Evolutionary conservation across 495 filamentous ascomycete genomes (phyloP).

Genomic region (Chaetomium tenue): DNA sequence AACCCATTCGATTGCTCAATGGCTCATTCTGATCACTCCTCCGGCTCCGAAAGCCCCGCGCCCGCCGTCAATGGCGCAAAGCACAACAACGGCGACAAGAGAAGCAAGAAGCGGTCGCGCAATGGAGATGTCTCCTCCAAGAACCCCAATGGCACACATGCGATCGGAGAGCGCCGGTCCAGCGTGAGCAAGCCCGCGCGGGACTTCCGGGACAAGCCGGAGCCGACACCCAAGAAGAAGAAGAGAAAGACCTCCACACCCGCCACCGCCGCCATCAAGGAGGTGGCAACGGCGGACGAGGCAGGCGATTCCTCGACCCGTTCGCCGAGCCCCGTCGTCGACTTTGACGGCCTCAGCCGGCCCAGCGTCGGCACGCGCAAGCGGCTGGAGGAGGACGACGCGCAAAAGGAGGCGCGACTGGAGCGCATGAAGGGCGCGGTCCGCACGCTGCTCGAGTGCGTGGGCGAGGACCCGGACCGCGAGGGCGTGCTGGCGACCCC

Average conservation of each 20-base stretch:
- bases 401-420: conserved; percentile 67
- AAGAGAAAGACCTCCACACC: conserved; percentile 35
- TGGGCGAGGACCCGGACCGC: conserved; percentile 91
- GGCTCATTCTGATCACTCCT: conserved; percentile 23
- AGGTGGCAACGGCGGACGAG: conserved; percentile 20
- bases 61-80: conserved; percentile 23
- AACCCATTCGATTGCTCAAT: conserved; percentile 15
- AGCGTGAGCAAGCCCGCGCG: conserved; percentile 67
- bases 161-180: conserved; percentile 40
- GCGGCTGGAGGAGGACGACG: conserved; percentile 72
- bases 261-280: conserved; percentile 9
- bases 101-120: conserved; percentile 25
- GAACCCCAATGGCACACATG: conserved; percentile 26
- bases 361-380: conserved; percentile 75
- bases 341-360: conserved; percentile 73
- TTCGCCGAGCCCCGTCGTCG: conserved; percentile 63
- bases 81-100: conserved; percentile 12
- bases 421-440: conserved; percentile 81
- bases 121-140: conserved; percentile 7
- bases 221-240: conserved; percentile 41
- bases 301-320: conserved; percentile 33
- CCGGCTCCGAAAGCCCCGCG: conserved; percentile 31
- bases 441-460: conserved; percentile 86
- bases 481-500: conserved; percentile 88
- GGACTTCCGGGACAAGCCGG: conserved; percentile 70